Conservation (phyloP, 805 yeast species). For the Lachancea fermentati region DNA sequence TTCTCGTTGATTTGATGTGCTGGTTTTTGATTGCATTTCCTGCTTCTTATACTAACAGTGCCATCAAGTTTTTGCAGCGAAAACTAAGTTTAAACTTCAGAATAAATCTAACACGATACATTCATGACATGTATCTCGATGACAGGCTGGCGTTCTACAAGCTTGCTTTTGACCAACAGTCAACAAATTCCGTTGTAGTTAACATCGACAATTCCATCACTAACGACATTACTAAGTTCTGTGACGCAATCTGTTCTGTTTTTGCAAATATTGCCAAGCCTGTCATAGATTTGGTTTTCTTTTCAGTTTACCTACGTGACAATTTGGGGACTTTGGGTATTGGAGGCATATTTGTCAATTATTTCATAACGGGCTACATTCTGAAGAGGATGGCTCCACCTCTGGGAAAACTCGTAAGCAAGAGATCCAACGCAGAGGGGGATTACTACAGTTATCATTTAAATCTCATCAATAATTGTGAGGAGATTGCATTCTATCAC, state of each 20-base stretch:
- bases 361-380: constrained; percentile 70
- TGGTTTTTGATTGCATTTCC: constrained; percentile 93
- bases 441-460: constrained; percentile 82
- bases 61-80: constrained; percentile 74
- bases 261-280: constrained; percentile 92
- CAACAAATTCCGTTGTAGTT: constrained; percentile 40
- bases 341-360: constrained; percentile 73
- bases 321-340: constrained; percentile 86
- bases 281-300: constrained; percentile 75
- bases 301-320: constrained; percentile 76
- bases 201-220: constrained; percentile 80
- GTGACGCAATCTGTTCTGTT: constrained; percentile 73
- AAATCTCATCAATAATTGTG: constrained; percentile 80
- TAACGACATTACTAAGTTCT: constrained; percentile 74
- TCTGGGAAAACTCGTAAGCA: constrained; percentile 70
- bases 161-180: constrained; percentile 51
- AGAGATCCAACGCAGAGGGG: constrained; percentile 77
- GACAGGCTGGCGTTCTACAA: constrained; percentile 78
- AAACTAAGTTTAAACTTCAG: constrained; percentile 78
- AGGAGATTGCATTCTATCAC: constrained; percentile 90
- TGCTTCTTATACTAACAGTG: constrained; percentile 86
- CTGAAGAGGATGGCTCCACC: constrained; percentile 76
- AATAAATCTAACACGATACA: constrained; percentile 73
- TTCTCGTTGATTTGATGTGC: constrained; percentile 68
- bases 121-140: constrained; percentile 86